phyloP scores from a whole-genome alignment of 2,329 filamentous ascomycete species.

The Alternaria atra region DNA sequence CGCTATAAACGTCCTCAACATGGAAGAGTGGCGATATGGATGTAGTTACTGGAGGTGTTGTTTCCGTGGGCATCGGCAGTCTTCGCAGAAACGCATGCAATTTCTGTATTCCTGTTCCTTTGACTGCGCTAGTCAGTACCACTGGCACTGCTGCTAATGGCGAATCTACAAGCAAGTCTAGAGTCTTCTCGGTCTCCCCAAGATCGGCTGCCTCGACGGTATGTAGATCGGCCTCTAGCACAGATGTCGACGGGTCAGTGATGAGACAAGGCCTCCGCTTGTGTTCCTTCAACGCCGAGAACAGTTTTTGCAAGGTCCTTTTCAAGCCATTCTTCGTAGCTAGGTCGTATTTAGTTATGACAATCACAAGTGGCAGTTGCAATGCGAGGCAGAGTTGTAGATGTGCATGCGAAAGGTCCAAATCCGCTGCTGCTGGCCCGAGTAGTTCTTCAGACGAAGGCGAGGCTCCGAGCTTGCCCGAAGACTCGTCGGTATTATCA shows the following conservation, averaged over 20 bases:
- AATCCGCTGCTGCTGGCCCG: slow-evolving; percentile 63
- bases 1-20: slow-evolving; percentile 86
- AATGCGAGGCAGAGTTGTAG: slow-evolving; percentile 86
- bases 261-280: slow-evolving; percentile 79
- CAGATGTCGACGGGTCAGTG: slow-evolving; percentile 34
- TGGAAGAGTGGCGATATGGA: slow-evolving; percentile 76
- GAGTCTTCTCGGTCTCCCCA: slow-evolving; percentile 66
- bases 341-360: slow-evolving; percentile 91
- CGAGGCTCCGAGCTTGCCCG: slow-evolving; percentile 56
- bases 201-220: slow-evolving; percentile 66
- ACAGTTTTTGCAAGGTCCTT: slow-evolving; percentile 74
- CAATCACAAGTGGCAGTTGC: slow-evolving; percentile 77
- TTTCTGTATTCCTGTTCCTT: slow-evolving; percentile 80
- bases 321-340: slow-evolving; percentile 77
- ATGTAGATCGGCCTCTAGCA: slow-evolving; percentile 57
- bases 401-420: slow-evolving; percentile 80
- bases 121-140: slow-evolving; percentile 84
- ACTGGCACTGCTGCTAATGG: slow-evolving; percentile 74
- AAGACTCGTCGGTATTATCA: slow-evolving; percentile 68
- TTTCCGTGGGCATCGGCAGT: slow-evolving; percentile 68
- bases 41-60: slow-evolving; percentile 48
- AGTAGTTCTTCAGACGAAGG: slow-evolving; percentile 62
- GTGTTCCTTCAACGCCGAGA: slow-evolving; percentile 79
- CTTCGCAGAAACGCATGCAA: slow-evolving; percentile 82
- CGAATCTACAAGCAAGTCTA: slow-evolving; percentile 58